Evolutionary conservation across 2,329 filamentous ascomycete genomes (phyloP).

Genomic region (Claviceps citrina): DNA sequence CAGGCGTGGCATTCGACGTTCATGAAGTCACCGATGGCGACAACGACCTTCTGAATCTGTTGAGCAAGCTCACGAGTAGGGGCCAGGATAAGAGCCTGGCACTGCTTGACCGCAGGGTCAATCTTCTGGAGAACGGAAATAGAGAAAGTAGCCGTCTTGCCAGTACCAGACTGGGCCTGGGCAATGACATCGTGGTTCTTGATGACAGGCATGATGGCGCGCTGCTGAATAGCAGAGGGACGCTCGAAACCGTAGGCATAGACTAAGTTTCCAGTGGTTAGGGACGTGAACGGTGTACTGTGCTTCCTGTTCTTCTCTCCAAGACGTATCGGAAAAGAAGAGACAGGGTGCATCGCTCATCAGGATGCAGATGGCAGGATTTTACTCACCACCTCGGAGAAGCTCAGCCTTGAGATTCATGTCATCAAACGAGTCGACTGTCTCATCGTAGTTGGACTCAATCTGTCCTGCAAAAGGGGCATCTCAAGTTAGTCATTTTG

Average conservation of each 20-base stretch:
- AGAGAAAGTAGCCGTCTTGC: slow-evolving; percentile 99
- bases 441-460: slow-evolving; percentile 99
- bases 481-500: slow-evolving; percentile 11
- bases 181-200: slow-evolving; percentile 99
- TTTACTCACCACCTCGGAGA: slow-evolving; percentile 63
- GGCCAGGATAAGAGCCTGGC: slow-evolving; percentile 94
- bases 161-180: slow-evolving; percentile 98
- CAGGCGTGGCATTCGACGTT: slow-evolving; percentile 97
- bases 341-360: neutral
- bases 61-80: slow-evolving; percentile 97
- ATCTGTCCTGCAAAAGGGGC: slow-evolving; percentile 60
- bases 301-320: neutral
- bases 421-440: slow-evolving; percentile 95
- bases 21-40: slow-evolving; percentile 99
- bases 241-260: slow-evolving; percentile 99
- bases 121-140: slow-evolving; percentile 99
- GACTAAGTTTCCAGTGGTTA: slow-evolving; percentile 30
- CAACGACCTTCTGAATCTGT: slow-evolving; percentile 98
- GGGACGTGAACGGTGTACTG: neutral
- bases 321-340: neutral
- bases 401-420: slow-evolving; percentile 97
- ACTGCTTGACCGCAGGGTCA: slow-evolving; percentile 84
- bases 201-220: slow-evolving; percentile 99
- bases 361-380: slow-evolving; percentile 5
- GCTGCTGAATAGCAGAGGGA: slow-evolving; percentile 98